Evolutionary conservation across 2,329 filamentous ascomycete genomes (phyloP).

Genomic region (Hirsutella thompsonii): DNA sequence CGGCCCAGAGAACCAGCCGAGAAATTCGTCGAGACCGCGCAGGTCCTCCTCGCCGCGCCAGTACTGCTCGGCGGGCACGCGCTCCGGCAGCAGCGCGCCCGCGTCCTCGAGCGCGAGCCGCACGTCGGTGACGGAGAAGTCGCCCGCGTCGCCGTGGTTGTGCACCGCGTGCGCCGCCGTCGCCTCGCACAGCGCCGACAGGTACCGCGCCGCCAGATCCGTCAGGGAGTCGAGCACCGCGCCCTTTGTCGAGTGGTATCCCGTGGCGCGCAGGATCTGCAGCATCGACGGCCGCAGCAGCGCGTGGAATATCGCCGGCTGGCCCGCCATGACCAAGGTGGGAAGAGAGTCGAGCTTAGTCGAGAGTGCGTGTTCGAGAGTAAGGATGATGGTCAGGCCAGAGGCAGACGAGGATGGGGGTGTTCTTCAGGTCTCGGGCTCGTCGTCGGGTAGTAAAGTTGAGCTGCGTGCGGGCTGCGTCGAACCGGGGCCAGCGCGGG

Average conservation of each 20-base stretch:
- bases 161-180: constrained; percentile 60
- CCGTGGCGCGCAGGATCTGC: constrained; percentile 81
- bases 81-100: constrained; percentile 59
- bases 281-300: constrained; percentile 78
- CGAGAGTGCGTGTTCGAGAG: no score
- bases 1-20: constrained; percentile 65
- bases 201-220: constrained; percentile 72
- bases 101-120: constrained; percentile 75
- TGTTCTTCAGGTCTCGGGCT: no score
- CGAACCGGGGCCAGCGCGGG: constrained; percentile 13
- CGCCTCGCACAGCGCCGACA: constrained; percentile 59
- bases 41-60: constrained; percentile 62
- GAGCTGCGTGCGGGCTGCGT: constrained; percentile 4
- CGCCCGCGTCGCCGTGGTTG: constrained; percentile 45
- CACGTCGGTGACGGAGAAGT: constrained; percentile 54
- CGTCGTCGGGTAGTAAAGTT: not conserved
- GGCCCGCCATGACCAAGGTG: constrained; percentile 25
- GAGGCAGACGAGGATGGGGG: no score
- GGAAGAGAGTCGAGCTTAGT: not conserved
- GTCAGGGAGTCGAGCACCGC: constrained; percentile 80
- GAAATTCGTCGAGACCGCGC: constrained; percentile 63
- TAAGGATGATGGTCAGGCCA: not conserved
- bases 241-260: constrained; percentile 72
- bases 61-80: constrained; percentile 54
- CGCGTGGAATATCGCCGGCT: constrained; percentile 48